Evolutionary conservation across 208 protist species (phyloP).

Genomic region (Wallacemonas sp.): DNA sequence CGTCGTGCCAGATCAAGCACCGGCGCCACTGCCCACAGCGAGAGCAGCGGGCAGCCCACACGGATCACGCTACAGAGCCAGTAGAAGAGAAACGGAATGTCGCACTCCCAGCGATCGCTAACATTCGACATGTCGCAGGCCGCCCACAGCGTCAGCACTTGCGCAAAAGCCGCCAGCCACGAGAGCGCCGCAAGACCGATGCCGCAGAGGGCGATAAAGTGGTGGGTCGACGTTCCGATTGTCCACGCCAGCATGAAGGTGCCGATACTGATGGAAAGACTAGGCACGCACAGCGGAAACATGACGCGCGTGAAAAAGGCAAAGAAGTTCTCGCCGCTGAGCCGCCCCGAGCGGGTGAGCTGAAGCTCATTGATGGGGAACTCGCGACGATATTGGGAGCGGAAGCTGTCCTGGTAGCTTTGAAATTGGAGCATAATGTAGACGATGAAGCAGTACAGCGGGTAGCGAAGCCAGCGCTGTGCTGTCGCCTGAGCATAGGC

Average conservation of each 20-base stretch:
- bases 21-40: conserved; percentile 60
- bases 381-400: conserved; percentile 29
- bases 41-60: conserved; percentile 47
- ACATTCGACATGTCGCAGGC: conserved; percentile 42
- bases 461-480: conserved; percentile 37
- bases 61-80: conserved; percentile 60
- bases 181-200: conserved; percentile 72
- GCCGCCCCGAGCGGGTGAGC: conserved; percentile 32
- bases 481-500: not conserved
- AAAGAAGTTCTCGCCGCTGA: conserved; percentile 37
- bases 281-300: conserved; percentile 34
- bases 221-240: conserved; percentile 46
- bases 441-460: conserved; percentile 15
- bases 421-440: conserved; percentile 20
- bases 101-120: conserved; percentile 62
- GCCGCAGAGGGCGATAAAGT: conserved; percentile 75
- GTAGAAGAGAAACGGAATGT: conserved; percentile 69
- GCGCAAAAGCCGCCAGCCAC: conserved; percentile 42
- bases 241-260: conserved; percentile 43
- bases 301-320: conserved; percentile 39
- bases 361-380: conserved; percentile 52
- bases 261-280: conserved; percentile 29
- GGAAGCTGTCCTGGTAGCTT: conserved; percentile 11
- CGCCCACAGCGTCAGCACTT: conserved; percentile 55
- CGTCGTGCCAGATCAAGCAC: conserved; percentile 51